Conservation (phyloP, 805 yeast species). For the Yarrowia keelungensis region DNA sequence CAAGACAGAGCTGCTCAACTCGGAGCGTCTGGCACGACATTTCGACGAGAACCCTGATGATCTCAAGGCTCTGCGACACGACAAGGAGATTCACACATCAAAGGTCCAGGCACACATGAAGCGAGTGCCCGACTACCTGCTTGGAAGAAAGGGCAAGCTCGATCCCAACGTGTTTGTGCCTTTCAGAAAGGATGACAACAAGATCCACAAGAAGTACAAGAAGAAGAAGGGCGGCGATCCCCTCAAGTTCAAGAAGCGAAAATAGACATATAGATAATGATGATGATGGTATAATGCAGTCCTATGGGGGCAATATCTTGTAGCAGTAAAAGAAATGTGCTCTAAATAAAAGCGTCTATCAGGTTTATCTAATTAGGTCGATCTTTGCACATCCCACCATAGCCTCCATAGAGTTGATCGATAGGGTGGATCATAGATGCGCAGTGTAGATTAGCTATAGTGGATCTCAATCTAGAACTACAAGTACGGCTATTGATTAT, state of each 20-base stretch:
- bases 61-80: conserved; percentile 86
- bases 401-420: too few species aligned
- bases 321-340: too few species aligned
- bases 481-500: too few species aligned
- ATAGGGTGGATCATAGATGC: too few species aligned
- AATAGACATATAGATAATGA: conserved; percentile 26
- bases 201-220: conserved; percentile 28
- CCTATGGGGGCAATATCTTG: too few species aligned
- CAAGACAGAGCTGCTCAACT: conserved; percentile 82
- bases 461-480: background rate
- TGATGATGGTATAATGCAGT: too few species aligned
- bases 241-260: conserved; percentile 37
- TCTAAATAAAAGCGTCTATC: too few species aligned
- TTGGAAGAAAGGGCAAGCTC: conserved; percentile 47
- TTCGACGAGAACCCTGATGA: conserved; percentile 98
- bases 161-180: conserved; percentile 27
- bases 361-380: too few species aligned
- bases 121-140: conserved; percentile 88
- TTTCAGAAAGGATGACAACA: conserved; percentile 30
- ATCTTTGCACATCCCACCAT: too few species aligned
- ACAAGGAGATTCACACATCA: conserved; percentile 82
- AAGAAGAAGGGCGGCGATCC: conserved; percentile 30
- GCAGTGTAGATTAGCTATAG: background rate
- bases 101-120: conserved; percentile 85
- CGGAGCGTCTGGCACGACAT: conserved; percentile 89